Base-by-base conservation (phyloP, 768 basidiomycete species). In the Macrolepiota albuminosa region DNA sequence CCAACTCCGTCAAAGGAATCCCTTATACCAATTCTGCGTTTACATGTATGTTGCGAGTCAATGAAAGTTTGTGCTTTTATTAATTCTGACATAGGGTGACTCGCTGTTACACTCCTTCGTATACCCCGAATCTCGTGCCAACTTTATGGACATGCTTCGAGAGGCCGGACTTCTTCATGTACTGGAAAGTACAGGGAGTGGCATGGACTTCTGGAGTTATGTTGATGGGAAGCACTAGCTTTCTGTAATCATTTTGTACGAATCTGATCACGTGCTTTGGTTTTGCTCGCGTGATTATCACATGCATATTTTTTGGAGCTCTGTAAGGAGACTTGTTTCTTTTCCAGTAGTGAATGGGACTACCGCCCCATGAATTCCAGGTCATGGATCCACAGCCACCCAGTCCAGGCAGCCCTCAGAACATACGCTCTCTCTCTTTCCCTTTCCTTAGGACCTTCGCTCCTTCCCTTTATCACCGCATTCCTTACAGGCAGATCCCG, bases 151-250 rank as follows among this genome's bases (percentile, higher is more conserved):
- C 53, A 73, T 90, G 24, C 64, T 91, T 9, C 73, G 70, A 21
- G 72, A 69, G 8, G 81, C 79, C 1, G 82, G 80, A 5, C 63
- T 87, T 4, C 65, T 80, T 24, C 56, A 68, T 1, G 75, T 75
- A 47, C 58, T 79, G 43, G 72, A 75, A 14, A 60, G 73, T 16
- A 3, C 9, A 21, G 71, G 71, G 16, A 70, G 67, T 29, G 79
- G 79, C 56, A 70, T 87, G 11, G 84, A 88, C 62, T 90, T 89
- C 64, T 90, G 86, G 84, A 89, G 88, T 63, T 89, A 89, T 66
- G 67, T 69, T 9, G 68, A 68, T 57, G 66, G 59, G 6, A 33
- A 46, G 43, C 21, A 45, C 13, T 46, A 46, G 11, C 24, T 49
- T 3, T n/a, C 29, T 29, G 29, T 29, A 29, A 29, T 29, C 39